Evolutionary conservation across 768 basidiomycete species (phyloP), one percentile per base, ranked within the genome.

Genomic region (Pisolithus tinctorius): DNA sequence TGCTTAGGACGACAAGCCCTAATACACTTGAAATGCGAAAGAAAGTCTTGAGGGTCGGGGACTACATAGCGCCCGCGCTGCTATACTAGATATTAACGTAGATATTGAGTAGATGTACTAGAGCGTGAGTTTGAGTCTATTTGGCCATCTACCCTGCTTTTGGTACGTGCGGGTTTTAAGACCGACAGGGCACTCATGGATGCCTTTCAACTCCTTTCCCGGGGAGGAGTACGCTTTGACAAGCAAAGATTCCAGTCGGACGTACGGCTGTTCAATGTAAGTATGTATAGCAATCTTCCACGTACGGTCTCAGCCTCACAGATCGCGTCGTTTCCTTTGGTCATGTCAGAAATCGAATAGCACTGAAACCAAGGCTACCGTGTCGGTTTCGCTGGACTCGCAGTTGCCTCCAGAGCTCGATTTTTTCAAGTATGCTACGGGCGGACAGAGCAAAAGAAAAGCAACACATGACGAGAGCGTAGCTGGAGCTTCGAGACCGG

Each of bases 351-450:
- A 60, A 57, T 34, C 59, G 51, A 60, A 48, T 25, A 60, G 47
- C 51, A 34, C 57, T 53, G 59, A 55, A 61, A 58, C 63, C 52
- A 53, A 53, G 30, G 60, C 55, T 55, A 49, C 62, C 29, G 54
- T 53, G 14, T 51, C 59, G 10, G 62, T 52, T 48, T 57, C 51
- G 2, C 60, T 61, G n/a, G 69, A 69, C n/a, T 72, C 69, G 8
- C 79, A 78, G 51, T 76, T 93, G 42, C 93, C 88, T 1, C 58
- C 73, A 2, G 89, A 88, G 60, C 77, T 97, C 7, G 92, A 98
- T 66, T 94, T 95, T 68, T 98, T 97, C 72, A 92, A 86, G 60
- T 92, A 91, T 55, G 83, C 87, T 2, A 76, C 82, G 55, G 78
- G 75, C 25, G 72, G 71, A 16, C 57, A 70, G 7, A 67, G 62